phyloP scores from a whole-genome alignment of 352 stramenopile genomes.

The Vaucheria bursata region DNA sequence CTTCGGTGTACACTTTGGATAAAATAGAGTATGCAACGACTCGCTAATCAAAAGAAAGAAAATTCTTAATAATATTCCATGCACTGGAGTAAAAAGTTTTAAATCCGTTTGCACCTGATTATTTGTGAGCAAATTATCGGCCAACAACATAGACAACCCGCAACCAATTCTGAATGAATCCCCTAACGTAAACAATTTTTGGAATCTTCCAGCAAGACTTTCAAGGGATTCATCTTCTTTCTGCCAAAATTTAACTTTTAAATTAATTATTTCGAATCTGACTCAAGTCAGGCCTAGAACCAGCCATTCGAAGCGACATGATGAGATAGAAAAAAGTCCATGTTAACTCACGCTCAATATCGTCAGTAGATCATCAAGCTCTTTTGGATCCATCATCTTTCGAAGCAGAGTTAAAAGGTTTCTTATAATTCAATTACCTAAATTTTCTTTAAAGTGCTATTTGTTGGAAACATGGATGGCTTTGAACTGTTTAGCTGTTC shows the following conservation, averaged over 20 bases:
- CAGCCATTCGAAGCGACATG: background rate
- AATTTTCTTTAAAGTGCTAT: too few relatives aligned
- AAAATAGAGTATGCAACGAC: background rate
- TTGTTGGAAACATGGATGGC: too few relatives aligned
- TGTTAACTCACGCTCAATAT: background rate
- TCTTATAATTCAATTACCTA: too few relatives aligned
- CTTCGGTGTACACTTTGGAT: background rate
- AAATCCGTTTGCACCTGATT: too few relatives aligned
- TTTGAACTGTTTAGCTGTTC: too few relatives aligned
- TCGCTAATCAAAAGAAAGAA: background rate
- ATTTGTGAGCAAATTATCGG: slow-evolving; percentile 77
- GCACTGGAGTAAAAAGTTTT: too few relatives aligned
- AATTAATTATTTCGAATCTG: background rate
- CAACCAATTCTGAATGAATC: slow-evolving; percentile 58
- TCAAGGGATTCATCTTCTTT: slow-evolving; percentile 44
- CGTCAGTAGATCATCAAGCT: background rate
- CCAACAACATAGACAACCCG: slow-evolving; percentile 72
- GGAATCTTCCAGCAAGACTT: slow-evolving; percentile 31
- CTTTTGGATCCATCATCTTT: background rate
- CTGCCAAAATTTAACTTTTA: slow-evolving; percentile 3
- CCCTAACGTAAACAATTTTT: slow-evolving; percentile 33
- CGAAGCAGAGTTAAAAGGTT: too few relatives aligned
- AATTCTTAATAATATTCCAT: background rate
- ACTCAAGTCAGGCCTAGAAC: background rate
- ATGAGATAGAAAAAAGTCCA: background rate